Conservation (phyloP, 176 grass and related monocot genomes). For the Pontederia paniculata region DNA sequence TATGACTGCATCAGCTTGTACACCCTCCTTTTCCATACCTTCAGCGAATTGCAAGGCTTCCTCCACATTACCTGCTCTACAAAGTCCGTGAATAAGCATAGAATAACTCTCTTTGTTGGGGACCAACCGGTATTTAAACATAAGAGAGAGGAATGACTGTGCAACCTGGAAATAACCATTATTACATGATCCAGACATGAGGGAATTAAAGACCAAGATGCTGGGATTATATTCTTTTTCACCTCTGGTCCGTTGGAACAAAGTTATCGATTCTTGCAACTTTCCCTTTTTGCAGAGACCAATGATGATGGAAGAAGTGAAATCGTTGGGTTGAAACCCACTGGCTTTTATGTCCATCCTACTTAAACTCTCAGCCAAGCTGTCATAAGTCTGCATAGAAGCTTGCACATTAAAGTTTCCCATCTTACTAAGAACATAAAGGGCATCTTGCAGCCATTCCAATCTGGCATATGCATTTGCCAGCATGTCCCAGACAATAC, state of each 20-base stretch:
- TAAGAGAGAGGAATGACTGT: conserved; percentile 59
- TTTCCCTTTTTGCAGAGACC: conserved; percentile 77
- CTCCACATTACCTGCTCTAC: conserved; percentile 34
- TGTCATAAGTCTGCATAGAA: conserved; percentile 55
- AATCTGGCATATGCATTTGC: conserved; percentile 58
- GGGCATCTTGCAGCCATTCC: conserved; percentile 56
- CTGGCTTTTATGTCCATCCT: conserved; percentile 40
- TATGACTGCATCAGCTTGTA: conserved; percentile 44
- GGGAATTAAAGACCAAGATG: conserved; percentile 54
- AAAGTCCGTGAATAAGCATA: conserved; percentile 72
- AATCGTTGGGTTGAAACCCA: conserved; percentile 39
- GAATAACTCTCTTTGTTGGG: conserved; percentile 50
- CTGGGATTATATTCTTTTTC: conserved; percentile 39
- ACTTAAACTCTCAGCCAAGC: conserved; percentile 49
- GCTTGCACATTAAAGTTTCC: conserved; percentile 56
- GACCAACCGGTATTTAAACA: conserved; percentile 73
- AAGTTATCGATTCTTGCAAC: conserved; percentile 53
- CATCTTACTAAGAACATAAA: conserved; percentile 76
- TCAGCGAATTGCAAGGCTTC: conserved; percentile 58
- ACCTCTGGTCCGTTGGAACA: conserved; percentile 51
- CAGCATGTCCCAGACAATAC: conserved; percentile 59
- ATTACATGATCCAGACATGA: conserved; percentile 62
- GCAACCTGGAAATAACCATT: conserved; percentile 38
- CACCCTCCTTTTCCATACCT: conserved; percentile 34
- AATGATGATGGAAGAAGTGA: conserved; percentile 55